Evolutionary conservation across 208 protist genomes (phyloP).

Genomic region (Leptomonas seymouri): DNA sequence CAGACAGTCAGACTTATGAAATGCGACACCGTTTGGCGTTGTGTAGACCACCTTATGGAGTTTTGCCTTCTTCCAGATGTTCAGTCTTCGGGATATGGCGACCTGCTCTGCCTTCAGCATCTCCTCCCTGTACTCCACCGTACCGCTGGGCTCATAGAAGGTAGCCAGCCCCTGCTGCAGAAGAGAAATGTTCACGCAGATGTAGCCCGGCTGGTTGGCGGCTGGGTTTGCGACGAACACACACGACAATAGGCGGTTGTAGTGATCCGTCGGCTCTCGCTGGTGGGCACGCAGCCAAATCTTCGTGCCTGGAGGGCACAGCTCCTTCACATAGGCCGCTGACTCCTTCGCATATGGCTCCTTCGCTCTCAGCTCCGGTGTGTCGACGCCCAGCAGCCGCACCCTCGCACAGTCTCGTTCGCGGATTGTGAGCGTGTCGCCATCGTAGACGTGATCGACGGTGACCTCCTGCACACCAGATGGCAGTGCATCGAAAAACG

Average conservation of each 20-base stretch:
- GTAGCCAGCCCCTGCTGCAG: slow-evolving; percentile 50
- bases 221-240: slow-evolving; percentile 42
- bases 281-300: slow-evolving; percentile 37
- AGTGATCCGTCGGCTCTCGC: slow-evolving; percentile 36
- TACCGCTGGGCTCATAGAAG: slow-evolving; percentile 41
- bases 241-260: slow-evolving; percentile 48
- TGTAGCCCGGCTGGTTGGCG: slow-evolving; percentile 27
- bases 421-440: slow-evolving; percentile 64
- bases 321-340: slow-evolving; percentile 40
- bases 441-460: slow-evolving; percentile 64
- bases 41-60: slow-evolving; percentile 35
- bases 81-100: slow-evolving; percentile 25
- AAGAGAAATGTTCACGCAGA: slow-evolving; percentile 57
- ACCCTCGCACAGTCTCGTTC: slow-evolving; percentile 40
- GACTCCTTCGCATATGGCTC: slow-evolving; percentile 59
- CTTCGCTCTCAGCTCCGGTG: slow-evolving; percentile 47
- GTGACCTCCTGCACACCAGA: slow-evolving; percentile 37
- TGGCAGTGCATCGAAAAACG: slow-evolving; percentile 39
- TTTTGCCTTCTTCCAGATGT: slow-evolving; percentile 54
- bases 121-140: slow-evolving; percentile 21
- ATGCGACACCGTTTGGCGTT: slow-evolving; percentile 49
- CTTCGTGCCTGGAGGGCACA: slow-evolving; percentile 32
- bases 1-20: slow-evolving; percentile 41
- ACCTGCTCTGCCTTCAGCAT: slow-evolving; percentile 39
- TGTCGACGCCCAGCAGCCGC: slow-evolving; percentile 59